Evolutionary conservation across 768 basidiomycete species (phyloP).

Genomic region (Leccinum imitatum): DNA sequence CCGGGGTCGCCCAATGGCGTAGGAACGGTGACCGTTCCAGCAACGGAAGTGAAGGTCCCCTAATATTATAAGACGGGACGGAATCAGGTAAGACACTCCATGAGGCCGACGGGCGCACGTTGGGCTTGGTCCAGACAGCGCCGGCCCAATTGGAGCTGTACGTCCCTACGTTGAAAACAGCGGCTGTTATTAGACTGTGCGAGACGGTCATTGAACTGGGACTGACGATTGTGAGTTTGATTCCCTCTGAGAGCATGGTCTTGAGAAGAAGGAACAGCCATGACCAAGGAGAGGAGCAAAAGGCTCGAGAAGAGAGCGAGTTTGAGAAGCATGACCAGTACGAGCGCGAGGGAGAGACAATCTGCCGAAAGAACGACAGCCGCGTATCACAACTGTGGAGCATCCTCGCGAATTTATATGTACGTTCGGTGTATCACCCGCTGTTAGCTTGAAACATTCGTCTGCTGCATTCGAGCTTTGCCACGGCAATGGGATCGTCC

Average conservation of each 20-base stretch:
- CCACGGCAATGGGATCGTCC: neutral
- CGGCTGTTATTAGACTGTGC: neutral
- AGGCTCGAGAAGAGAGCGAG: neutral
- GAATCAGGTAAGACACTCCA: neutral
- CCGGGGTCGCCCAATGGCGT: neutral
- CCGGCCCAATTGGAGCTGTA: constrained; percentile 1
- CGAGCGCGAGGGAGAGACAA: neutral
- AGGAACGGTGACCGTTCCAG: constrained; percentile 4
- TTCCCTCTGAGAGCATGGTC: neutral
- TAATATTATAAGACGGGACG: neutral
- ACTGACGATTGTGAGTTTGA: neutral
- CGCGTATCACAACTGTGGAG: neutral
- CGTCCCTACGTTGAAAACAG: neutral
- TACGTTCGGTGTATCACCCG: neutral
- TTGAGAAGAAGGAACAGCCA: neutral
- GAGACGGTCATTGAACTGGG: neutral
- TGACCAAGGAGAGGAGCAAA: neutral
- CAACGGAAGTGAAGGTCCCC: constrained; percentile 6
- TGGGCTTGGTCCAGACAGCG: neutral
- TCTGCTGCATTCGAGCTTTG: neutral
- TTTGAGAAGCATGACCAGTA: neutral
- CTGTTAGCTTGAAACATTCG: neutral
- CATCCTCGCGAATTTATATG: neutral
- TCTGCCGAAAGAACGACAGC: neutral
- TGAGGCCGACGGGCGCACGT: neutral